A percentile compares a stretch with the other conserved stretches of the same genome.
These are phyloP conservation scores for Komagataella pseudopastoris DNA, from an alignment of 805 yeast genomes.

Conservation along the genomic window DNA sequence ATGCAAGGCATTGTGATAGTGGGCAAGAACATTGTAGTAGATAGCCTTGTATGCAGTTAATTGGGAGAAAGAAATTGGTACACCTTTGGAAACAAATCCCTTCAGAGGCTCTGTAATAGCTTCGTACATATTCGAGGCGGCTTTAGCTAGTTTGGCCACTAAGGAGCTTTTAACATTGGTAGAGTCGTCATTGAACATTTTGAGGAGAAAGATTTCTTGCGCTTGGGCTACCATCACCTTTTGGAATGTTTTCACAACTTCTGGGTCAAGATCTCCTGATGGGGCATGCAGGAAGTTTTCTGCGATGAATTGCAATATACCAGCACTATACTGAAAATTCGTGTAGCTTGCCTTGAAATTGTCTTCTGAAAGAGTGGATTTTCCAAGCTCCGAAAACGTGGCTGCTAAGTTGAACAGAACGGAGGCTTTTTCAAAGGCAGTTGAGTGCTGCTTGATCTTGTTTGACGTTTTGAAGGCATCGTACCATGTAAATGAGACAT, in stretches of 20 bases:
- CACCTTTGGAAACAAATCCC: constrained; percentile 14
- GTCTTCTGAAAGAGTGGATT: constrained; percentile 18
- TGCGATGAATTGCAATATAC: constrained; percentile 55
- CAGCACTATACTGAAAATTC: constrained; percentile 62
- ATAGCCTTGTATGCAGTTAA: constrained; percentile 35
- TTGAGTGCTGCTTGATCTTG: constrained; percentile 54
- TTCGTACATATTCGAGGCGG: constrained; percentile 43
- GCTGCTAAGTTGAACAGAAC: constrained; percentile 70
- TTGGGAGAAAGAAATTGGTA: constrained; percentile 32
- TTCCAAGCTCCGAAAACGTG: constrained; percentile 38
- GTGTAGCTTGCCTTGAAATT: constrained; percentile 48
- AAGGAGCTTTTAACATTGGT: constrained; percentile 44
- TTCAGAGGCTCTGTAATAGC: constrained; percentile 33
- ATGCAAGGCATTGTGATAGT: constrained; percentile 42
- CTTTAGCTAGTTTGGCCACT: constrained; percentile 60
- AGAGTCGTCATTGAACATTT: constrained; percentile 36
- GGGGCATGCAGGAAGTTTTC: constrained; percentile 88
- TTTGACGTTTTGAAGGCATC: constrained; percentile 49
- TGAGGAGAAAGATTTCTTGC: constrained; percentile 69
- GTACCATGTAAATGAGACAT: constrained; percentile 61
- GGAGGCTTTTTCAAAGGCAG: constrained; percentile 85
- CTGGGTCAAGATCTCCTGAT: constrained; percentile 57
- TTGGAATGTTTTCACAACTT: constrained; percentile 49
- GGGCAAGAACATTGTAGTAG: constrained; percentile 46
- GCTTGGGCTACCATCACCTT: constrained; percentile 74